Base-by-base conservation (phyloP, 768 basidiomycete species). In the Paxillus involutus region DNA sequence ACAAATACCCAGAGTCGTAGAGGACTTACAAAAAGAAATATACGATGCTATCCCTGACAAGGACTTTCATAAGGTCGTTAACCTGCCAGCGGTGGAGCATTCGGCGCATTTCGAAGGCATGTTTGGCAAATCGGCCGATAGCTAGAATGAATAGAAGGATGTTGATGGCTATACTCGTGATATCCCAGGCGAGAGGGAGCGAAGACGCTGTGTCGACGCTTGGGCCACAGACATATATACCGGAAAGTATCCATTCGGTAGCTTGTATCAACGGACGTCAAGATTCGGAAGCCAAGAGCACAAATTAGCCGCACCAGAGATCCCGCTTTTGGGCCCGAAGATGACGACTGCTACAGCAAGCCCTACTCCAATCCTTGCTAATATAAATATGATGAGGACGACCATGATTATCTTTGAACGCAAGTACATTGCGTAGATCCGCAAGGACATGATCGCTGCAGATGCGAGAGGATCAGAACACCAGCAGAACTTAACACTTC, bases 401-500 rank as follows among this genome's bases (percentile, higher is more conserved):
- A 3, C 24, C 6, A 63, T 13, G 17, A 63, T 21, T 21, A 4
- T 32, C 17, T 37, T 56, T 4, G 62, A 63, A 16, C 52, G 45
- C 3, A 63, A 44, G 29, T 63, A 63, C 61, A 63, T 63, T 44
- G 62, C 52, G 37, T 64, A 64, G 39, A 61, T 44, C 21, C 63
- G 57, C 49, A 64, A 48, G 36, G 52, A 29, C 43, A 63, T 63
- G 47, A 63, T 55, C 24, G 32, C 61, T 63, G n/a, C 9, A 24
- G 14, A 24, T 14, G 17, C 1, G 14, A 10, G 10, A 30, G 29
- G 11, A 13, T 52, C 16, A 52, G 49, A 30, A 42, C 2, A 10
- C 1, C 11, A 24, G n/a, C 19, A 13, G 11, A 50, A 11, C 17
- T 0, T 12, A 46, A 14, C 1, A 14, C 6, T 6, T 9, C n/a